Evolutionary conservation across 2,329 filamentous ascomycete species (phyloP).

Genomic region (Dactylonectria estremocensis): DNA sequence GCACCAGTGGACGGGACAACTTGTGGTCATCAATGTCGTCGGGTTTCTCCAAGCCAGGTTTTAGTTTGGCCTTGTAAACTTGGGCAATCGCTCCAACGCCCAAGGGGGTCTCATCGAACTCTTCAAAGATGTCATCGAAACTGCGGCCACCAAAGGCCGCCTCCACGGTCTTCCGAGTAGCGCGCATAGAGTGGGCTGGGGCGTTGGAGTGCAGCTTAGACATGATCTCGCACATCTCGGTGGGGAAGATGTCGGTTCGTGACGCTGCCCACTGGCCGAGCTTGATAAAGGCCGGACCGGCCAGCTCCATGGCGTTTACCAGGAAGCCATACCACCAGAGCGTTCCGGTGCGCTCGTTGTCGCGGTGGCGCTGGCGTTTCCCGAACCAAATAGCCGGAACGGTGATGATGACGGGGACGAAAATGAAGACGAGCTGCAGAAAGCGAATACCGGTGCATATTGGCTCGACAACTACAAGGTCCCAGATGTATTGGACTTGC

Average conservation of each 20-base stretch:
- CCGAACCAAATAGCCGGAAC: constrained; percentile 90
- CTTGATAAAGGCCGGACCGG: constrained; percentile 98
- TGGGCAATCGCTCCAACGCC: constrained; percentile 98
- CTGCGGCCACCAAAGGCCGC: constrained; percentile 84
- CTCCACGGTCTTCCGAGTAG: constrained; percentile 84
- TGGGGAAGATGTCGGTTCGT: constrained; percentile 95
- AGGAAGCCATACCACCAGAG: constrained; percentile 96
- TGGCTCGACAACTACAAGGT: constrained; percentile 85
- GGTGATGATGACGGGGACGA: constrained; percentile 88
- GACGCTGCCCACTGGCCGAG: constrained; percentile 99
- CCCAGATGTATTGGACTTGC: constrained; percentile 76
- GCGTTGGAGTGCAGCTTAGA: constrained; percentile 95
- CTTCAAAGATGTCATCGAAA: constrained; percentile 95
- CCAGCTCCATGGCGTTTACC: constrained; percentile 90
- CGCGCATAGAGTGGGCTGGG: constrained; percentile 87
- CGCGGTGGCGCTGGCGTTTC: constrained; percentile 70
- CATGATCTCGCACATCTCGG: constrained; percentile 93
- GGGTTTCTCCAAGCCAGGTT: constrained; percentile 79
- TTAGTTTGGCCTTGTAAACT: constrained; percentile 96
- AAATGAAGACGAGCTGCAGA: constrained; percentile 87
- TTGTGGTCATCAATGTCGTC: constrained; percentile 69
- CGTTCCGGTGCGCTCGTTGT: constrained; percentile 85
- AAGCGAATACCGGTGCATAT: constrained; percentile 91
- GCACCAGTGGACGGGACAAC: constrained; percentile 66
- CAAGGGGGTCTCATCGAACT: constrained; percentile 90